Evolutionary conservation across 2,329 filamentous ascomycete genomes (phyloP), one percentile per base, ranked within the genome.

Genomic region (Pezicula carpinea): DNA sequence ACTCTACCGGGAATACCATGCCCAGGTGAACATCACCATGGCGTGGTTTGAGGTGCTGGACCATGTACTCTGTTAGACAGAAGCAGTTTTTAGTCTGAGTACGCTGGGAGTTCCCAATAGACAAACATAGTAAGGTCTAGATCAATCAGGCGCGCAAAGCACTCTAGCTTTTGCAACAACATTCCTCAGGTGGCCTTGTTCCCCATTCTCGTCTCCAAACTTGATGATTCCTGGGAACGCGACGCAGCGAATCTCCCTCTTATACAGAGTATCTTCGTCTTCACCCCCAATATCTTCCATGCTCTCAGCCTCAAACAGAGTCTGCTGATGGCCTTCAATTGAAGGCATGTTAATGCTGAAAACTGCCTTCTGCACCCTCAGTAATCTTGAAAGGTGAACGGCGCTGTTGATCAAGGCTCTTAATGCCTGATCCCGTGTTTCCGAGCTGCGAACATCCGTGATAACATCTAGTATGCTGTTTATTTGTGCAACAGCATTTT

Each of bases 261-360:
- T 68, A 14, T 66, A 62, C 18, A 81, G 67, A 8, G 64, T 69
- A 15, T 80, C 76, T 51, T 83, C 80, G 49, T 80, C 77, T 55
- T 80, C 66, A 14, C 79, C 80, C 31, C 80, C 77, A 39, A 84
- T 71, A 56, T 86, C 81, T 55, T 86, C 82, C 83, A 87, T 87
- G 3, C 67, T 76, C 21, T 70, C 68, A 1, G 68, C 49, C 56
- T 85, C 78, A 58, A 85, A 87, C 42, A 74, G 61, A 3, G 73
- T 68, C 48, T 66, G 68, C 58, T 81, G 77, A 56, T 80, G 74
- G 4, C 72, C 48, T 71, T 59, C 58, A 18, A 61, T 55, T 19
- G 77, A 66, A 18, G 79, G 79, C 76, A 83, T 80, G 50, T 69
- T 65, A 22, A 82, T 69, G 17, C 67, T 69, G 55, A 83, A 76